phyloP scores from a whole-genome alignment of 495 filamentous ascomycete genomes.

The Bacidia rubella region DNA sequence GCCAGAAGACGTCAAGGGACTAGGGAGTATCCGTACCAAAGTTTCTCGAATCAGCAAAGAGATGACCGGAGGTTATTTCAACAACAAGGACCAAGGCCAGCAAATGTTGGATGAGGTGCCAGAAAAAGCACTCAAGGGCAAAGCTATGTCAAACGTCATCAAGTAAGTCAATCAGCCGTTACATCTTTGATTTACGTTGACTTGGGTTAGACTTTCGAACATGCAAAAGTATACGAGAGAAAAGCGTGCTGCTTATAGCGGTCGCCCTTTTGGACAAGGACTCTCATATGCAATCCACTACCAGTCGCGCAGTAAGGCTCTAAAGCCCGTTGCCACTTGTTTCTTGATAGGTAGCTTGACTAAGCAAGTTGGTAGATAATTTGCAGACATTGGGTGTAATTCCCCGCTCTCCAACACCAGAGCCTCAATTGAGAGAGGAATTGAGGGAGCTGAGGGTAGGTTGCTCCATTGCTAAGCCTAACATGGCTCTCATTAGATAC shows the following conservation, averaged over 20 bases:
- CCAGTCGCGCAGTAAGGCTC: background rate
- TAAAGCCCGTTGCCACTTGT: background rate
- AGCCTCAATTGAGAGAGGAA: background rate
- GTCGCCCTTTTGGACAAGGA: background rate
- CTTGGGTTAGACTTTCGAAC: background rate
- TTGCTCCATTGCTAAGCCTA: background rate
- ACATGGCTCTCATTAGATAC: background rate
- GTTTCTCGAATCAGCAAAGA: background rate
- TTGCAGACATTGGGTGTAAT: constrained; percentile 19
- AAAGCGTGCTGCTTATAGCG: background rate
- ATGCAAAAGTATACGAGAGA: background rate
- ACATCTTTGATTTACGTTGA: background rate
- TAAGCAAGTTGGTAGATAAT: constrained; percentile 4
- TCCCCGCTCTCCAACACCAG: constrained; percentile 15
- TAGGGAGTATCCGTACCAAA: background rate
- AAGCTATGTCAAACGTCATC: constrained; percentile 12
- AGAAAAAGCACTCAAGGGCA: constrained; percentile 15
- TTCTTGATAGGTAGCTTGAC: background rate
- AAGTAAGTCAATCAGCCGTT: background rate
- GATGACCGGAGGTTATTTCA: background rate
- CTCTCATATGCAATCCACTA: background rate
- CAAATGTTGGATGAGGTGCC: constrained; percentile 3
- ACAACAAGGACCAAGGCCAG: background rate
- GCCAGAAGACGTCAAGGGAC: background rate
- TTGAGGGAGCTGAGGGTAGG: background rate